phyloP scores from a whole-genome alignment of 306 rosid genomes.

The Vigna unguiculata region DNA sequence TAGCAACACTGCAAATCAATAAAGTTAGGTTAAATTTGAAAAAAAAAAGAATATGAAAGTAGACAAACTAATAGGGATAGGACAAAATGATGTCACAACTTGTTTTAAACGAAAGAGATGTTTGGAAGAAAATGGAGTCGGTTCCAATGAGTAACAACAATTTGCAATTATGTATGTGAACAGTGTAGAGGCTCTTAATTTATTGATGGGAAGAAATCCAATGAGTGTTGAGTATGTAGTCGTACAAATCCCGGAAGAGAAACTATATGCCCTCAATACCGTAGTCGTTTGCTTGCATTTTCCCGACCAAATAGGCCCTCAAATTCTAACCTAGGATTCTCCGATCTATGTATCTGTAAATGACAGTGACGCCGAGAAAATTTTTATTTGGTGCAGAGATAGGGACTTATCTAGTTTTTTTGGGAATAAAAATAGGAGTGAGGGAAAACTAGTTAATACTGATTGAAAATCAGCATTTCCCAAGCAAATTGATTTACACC shows the following conservation, averaged over 20 bases:
- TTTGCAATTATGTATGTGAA: conserved; percentile 25
- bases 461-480: conserved; percentile 6
- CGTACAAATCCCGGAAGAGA: conserved; percentile 40
- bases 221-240: conserved; percentile 18
- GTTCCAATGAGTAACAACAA: background rate
- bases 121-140: conserved; percentile 9
- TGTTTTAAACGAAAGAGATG: no score
- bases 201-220: conserved; percentile 34
- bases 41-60: no score
- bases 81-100: no score
- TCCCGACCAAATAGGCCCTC: conserved; percentile 38
- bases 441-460: conserved; percentile 16
- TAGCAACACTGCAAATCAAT: no score
- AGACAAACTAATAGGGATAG: no score
- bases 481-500: background rate
- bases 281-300: conserved; percentile 38
- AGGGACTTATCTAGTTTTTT: conserved; percentile 19
- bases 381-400: conserved; percentile 30
- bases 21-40: no score
- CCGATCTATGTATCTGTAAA: conserved; percentile 37
- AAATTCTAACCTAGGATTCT: conserved; percentile 40
- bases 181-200: conserved; percentile 18
- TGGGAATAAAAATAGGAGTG: background rate
- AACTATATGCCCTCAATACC: conserved; percentile 37
- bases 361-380: conserved; percentile 26